Percentiles rank a stretch among this genome's conserved stretches.
These are phyloP conservation scores for Tetrahymena malaccensis DNA, from an alignment of 73 alveolate species.

Conservation along the genomic window DNA sequence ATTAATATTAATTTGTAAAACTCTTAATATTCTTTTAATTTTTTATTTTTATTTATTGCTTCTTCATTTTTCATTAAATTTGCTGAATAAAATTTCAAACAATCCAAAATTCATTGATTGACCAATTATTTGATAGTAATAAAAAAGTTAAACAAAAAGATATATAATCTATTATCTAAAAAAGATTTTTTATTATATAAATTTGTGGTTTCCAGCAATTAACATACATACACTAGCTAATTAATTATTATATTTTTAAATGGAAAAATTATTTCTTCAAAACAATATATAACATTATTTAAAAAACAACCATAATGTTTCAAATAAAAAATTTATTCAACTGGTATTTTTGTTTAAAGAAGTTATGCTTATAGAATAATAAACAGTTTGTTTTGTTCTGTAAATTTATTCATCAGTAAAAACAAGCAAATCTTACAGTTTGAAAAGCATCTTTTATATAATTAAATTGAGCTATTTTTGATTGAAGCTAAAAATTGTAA, in stretches of 20 bases:
- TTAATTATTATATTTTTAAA: no score
- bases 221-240: no score
- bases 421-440: not conserved
- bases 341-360: no score
- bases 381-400: not conserved
- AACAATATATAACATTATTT: no score
- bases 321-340: no score
- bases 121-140: not conserved
- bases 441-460: not conserved
- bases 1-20: no score
- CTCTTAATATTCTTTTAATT: not conserved
- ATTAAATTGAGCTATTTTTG: not conserved
- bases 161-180: not conserved
- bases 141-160: not conserved
- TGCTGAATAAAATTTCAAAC: not conserved
- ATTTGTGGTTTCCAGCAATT: not conserved
- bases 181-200: not conserved
- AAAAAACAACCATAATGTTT: no score
- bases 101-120: not conserved
- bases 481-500: not conserved
- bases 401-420: not conserved
- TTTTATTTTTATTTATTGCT: not conserved
- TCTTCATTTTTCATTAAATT: not conserved
- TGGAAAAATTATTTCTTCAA: not conserved
- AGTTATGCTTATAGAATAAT: no score